Conservation (phyloP, 176 grass and related monocot genomes). For the Phoenix roebelenii region DNA sequence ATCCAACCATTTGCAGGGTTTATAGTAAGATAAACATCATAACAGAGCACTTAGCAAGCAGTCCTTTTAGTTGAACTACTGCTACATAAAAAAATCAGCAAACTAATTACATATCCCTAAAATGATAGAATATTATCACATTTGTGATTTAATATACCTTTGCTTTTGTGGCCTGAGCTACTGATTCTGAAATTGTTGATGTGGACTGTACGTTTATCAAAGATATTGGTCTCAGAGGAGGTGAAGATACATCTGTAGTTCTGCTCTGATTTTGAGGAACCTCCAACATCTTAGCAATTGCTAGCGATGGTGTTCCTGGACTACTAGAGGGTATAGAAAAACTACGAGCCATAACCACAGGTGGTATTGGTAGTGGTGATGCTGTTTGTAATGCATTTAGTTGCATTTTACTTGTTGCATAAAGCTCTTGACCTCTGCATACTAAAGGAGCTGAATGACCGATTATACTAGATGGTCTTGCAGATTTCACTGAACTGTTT, state of each 20-base stretch:
- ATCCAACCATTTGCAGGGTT: no score
- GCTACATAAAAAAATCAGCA: no score
- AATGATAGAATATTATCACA: no score
- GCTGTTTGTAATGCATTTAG: constrained; percentile 45
- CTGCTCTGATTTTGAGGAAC: constrained; percentile 14
- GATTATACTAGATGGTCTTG: constrained; percentile 41
- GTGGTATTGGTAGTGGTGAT: constrained; percentile 72
- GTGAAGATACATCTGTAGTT: constrained; percentile 13
- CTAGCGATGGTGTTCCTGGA: constrained; percentile 33
- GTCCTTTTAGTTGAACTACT: no score
- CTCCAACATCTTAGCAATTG: constrained; percentile 26
- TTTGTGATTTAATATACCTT: no score
- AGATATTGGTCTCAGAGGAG: constrained; percentile 10
- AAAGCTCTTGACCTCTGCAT: constrained; percentile 37
- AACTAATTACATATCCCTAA: no score
- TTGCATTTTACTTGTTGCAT: constrained; percentile 31
- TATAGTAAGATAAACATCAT: no score
- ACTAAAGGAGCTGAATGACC: constrained; percentile 78
- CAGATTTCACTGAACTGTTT: constrained; percentile 30
- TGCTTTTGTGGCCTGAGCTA: no score
- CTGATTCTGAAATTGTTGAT: no score
- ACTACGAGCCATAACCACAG: constrained; percentile 70
- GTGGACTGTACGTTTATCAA: not conserved
- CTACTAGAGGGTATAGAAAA: constrained; percentile 90
- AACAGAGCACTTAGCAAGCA: no score